phyloP scores from a whole-genome alignment of 1,284 basidiomycete species.

The Earliella scabrosa region DNA sequence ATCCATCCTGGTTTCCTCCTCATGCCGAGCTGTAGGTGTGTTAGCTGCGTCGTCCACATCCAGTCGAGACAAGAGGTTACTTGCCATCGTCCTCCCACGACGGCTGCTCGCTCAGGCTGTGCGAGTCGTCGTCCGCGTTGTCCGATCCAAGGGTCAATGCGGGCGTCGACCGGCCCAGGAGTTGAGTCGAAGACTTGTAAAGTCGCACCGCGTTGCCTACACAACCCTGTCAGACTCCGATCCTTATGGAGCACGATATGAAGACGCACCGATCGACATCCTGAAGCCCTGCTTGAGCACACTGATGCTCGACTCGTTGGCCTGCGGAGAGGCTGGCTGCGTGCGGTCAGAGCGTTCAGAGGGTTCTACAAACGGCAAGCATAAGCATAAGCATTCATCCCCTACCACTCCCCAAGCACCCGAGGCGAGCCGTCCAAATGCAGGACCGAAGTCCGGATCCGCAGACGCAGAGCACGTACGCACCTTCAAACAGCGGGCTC shows the following conservation, averaged over 20 bases:
- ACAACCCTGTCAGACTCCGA: background rate
- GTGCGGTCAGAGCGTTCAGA: slow-evolving; percentile 22
- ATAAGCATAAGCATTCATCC: background rate
- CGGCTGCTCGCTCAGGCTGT: slow-evolving; percentile 39
- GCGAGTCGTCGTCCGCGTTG: slow-evolving; percentile 26
- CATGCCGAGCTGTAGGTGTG: background rate
- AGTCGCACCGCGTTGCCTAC: slow-evolving; percentile 61
- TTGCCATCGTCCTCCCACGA: slow-evolving; percentile 53
- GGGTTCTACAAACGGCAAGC: slow-evolving; percentile 20
- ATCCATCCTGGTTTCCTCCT: slow-evolving; percentile 58
- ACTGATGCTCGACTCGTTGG: slow-evolving; percentile 38
- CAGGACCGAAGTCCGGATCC: too few relatives aligned
- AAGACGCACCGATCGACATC: slow-evolving; percentile 67
- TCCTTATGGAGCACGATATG: background rate
- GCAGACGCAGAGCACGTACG: too few relatives aligned
- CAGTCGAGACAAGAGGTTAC: slow-evolving; percentile 19
- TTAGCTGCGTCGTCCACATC: slow-evolving; percentile 48
- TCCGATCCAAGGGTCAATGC: slow-evolving; percentile 23
- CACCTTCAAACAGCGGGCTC: slow-evolving; percentile 36
- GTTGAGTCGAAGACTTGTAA: slow-evolving; percentile 54
- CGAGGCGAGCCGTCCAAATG: background rate
- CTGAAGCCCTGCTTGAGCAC: slow-evolving; percentile 68
- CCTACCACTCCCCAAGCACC: too few relatives aligned
- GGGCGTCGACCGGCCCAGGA: slow-evolving; percentile 28
- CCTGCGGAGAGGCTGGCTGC: slow-evolving; percentile 21